These are phyloP conservation scores for Fusarium albosuccineum DNA, from an alignment of 2,329 filamentous ascomycete species.

Conservation along the genomic window DNA sequence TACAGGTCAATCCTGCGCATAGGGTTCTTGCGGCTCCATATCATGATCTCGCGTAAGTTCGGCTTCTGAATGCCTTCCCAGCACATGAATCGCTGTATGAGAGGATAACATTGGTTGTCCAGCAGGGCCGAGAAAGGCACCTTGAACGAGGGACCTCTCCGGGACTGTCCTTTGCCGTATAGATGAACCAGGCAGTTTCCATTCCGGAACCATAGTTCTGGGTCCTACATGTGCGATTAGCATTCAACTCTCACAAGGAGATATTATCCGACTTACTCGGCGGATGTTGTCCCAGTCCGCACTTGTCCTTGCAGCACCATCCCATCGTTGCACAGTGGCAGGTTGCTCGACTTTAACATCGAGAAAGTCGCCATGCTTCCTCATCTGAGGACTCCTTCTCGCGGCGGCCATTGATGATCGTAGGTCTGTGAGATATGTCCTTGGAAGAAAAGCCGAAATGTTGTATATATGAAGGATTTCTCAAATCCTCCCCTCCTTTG, in stretches of 20 bases:
- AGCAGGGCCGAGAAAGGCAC: constrained; percentile 71
- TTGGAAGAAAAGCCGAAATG: background rate
- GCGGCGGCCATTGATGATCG: constrained; percentile 25
- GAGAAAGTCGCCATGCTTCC: constrained; percentile 46
- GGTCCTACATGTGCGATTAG: constrained; percentile 66
- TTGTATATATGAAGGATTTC: constrained; percentile 11
- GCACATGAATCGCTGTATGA: constrained; percentile 67
- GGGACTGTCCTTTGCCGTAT: constrained; percentile 74
- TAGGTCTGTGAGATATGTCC: background rate
- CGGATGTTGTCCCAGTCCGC: constrained; percentile 62
- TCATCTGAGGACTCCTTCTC: constrained; percentile 31
- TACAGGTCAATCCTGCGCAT: constrained; percentile 69
- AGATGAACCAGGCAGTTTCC: constrained; percentile 80
- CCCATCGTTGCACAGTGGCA: constrained; percentile 61
- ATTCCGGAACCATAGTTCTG: constrained; percentile 76
- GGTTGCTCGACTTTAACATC: constrained; percentile 42
- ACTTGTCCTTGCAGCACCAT: constrained; percentile 61
- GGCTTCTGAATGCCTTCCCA: constrained; percentile 46
- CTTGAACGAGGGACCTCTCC: constrained; percentile 75
- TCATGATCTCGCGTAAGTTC: constrained; percentile 48
- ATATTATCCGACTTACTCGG: constrained; percentile 54
- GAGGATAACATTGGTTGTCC: constrained; percentile 67
- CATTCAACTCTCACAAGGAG: background rate
- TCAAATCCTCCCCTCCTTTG: background rate
- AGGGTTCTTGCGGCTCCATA: constrained; percentile 50